Conservation (phyloP, 2,329 filamentous ascomycete species). For the Colletotrichum gloeosporioides region DNA sequence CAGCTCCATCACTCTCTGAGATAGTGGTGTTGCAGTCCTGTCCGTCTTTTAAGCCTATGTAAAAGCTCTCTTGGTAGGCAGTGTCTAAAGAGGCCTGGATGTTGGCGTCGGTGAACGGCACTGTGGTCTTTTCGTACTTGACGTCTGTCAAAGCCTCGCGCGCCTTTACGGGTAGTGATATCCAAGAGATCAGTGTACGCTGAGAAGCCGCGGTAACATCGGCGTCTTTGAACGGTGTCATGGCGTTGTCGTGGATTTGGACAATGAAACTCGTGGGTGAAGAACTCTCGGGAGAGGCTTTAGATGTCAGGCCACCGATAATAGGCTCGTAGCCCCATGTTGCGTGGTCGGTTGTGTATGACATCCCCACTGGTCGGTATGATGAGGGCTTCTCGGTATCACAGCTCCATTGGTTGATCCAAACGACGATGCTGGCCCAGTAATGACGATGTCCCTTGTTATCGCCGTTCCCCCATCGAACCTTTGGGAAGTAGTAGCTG, state of each 20-base stretch:
- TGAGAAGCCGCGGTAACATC: background rate
- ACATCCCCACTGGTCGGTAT: background rate
- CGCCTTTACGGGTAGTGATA: background rate
- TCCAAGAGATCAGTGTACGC: background rate
- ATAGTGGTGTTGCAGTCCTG: background rate
- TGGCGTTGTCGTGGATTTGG: background rate
- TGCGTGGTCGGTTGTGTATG: background rate
- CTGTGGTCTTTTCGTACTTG: background rate
- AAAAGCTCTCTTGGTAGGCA: background rate
- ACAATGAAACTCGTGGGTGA: background rate
- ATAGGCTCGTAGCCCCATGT: background rate
- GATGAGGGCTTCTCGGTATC: background rate
- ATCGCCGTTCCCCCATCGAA: background rate
- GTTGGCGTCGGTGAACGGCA: background rate
- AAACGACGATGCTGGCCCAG: background rate
- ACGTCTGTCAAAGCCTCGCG: background rate
- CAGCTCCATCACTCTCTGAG: background rate
- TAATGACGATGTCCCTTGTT: background rate
- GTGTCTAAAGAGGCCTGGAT: background rate
- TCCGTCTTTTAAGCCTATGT: background rate
- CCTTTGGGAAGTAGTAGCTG: background rate
- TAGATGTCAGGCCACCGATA: background rate
- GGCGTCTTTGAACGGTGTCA: background rate
- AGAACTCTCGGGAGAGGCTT: background rate
- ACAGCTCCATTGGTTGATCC: background rate